These are phyloP conservation scores for Cylindrotheca fusiformis DNA, from an alignment of 108 stramenopile species.

Conservation along the genomic window DNA sequence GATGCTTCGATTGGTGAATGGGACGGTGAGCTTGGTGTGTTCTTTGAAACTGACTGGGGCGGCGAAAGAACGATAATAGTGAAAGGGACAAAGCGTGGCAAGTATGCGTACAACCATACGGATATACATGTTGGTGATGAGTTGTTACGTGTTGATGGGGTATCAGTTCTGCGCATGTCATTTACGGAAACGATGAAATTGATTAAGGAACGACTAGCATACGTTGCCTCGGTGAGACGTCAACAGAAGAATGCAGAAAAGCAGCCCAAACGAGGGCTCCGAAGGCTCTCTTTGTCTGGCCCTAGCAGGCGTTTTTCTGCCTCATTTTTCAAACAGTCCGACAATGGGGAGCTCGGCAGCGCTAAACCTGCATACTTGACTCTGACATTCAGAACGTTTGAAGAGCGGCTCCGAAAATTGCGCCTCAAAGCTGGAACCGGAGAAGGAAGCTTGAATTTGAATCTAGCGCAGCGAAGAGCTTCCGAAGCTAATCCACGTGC, in stretches of 20 bases:
- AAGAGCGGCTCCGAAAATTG: slow-evolving; percentile 82
- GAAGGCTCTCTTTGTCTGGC: slow-evolving; percentile 15
- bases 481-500: slow-evolving; percentile 1
- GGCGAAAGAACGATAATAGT: slow-evolving; percentile 81
- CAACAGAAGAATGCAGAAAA: slow-evolving; percentile 3
- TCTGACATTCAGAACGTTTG: slow-evolving; percentile 86
- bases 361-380: slow-evolving; percentile 30
- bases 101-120: slow-evolving; percentile 76
- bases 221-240: slow-evolving; percentile 14
- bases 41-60: slow-evolving; percentile 94
- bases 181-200: slow-evolving; percentile 88
- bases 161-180: slow-evolving; percentile 48
- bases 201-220: slow-evolving; percentile 46
- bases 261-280: slow-evolving; percentile 2
- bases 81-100: slow-evolving; percentile 82
- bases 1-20: slow-evolving; percentile 27
- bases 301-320: slow-evolving; percentile 12
- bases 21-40: slow-evolving; percentile 88
- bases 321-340: background rate
- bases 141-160: slow-evolving; percentile 79
- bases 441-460: background rate
- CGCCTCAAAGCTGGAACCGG: slow-evolving; percentile 48
- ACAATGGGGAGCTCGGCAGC: background rate
- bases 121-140: slow-evolving; percentile 92
- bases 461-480: slow-evolving; percentile 7